phyloP scores from a whole-genome alignment of 176 grass and related monocot species.

The Bonia amplexicaulis region DNA sequence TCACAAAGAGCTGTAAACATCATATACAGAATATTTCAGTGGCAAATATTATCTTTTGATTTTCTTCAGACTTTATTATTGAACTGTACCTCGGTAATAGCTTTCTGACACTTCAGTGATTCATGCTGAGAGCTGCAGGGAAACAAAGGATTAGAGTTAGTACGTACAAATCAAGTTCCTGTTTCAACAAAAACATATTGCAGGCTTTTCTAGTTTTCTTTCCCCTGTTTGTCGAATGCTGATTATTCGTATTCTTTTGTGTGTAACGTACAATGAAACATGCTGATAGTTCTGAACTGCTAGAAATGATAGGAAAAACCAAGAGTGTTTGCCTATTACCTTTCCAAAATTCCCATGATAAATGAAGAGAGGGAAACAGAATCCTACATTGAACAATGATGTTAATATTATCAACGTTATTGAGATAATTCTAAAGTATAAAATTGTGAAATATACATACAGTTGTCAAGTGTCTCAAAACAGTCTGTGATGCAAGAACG shows the following conservation, averaged over 20 bases:
- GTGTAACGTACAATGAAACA: slow-evolving; percentile 3
- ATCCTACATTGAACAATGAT: slow-evolving; percentile 54
- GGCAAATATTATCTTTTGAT: background rate
- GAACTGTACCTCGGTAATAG: slow-evolving; percentile 74
- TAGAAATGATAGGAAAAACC: background rate
- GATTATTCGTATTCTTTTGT: background rate
- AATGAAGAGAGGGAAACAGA: slow-evolving; percentile 69
- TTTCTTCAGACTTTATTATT: slow-evolving; percentile 20
- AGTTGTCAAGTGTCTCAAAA: slow-evolving; percentile 72
- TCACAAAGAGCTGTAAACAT: slow-evolving; percentile 82
- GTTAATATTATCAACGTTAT: slow-evolving; percentile 17
- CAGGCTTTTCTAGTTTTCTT: background rate
- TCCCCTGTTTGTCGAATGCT: background rate
- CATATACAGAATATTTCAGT: slow-evolving; percentile 27
- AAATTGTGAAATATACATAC: slow-evolving; percentile 42
- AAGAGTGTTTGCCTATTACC: slow-evolving; percentile 43
- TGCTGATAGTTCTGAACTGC: background rate
- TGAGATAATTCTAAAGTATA: slow-evolving; percentile 9
- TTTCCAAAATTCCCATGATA: slow-evolving; percentile 80
- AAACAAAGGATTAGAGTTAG: slow-evolving; percentile 32
- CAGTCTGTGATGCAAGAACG: slow-evolving; percentile 61
- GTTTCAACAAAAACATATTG: slow-evolving; percentile 18
- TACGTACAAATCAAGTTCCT: background rate
- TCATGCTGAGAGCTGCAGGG: slow-evolving; percentile 79
- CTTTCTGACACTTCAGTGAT: slow-evolving; percentile 89